phyloP scores from a whole-genome alignment of 257 asterid genomes.

The Lavandula angustifolia region DNA sequence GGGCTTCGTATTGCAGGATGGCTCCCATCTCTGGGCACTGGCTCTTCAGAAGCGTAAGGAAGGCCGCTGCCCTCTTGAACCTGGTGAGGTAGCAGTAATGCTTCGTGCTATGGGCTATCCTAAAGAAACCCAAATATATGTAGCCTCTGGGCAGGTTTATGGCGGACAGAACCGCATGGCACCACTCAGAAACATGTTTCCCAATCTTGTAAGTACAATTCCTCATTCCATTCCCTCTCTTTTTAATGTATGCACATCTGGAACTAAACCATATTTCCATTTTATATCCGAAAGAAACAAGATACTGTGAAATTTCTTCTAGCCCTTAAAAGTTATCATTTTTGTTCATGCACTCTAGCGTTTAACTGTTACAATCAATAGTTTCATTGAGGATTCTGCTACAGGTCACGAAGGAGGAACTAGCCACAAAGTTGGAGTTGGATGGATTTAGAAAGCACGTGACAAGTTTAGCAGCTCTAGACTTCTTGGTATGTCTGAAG shows the following conservation, averaged over 20 bases:
- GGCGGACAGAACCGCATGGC: constrained; percentile 99
- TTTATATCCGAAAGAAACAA: not conserved
- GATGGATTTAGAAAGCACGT: constrained; percentile 93
- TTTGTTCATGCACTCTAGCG: not conserved
- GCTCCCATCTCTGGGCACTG: constrained; percentile 95
- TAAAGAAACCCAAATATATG: constrained; percentile 96
- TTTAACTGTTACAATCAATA: not conserved
- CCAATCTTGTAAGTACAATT: constrained; percentile 73
- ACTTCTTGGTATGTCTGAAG: constrained; percentile 93
- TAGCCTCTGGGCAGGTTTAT: constrained; percentile 98
- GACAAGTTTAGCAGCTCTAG: constrained; percentile 97
- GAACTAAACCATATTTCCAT: constrained; percentile 1
- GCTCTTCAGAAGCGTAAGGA: constrained; percentile 98
- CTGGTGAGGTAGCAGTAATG: constrained; percentile 98
- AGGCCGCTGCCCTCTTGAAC: constrained; percentile 99
- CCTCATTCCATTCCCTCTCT: not conserved
- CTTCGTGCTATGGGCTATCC: constrained; percentile 99
- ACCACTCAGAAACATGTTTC: constrained; percentile 97
- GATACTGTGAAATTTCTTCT: constrained; percentile 8
- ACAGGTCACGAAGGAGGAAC: constrained; percentile 95
- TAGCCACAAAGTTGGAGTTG: constrained; percentile 74
- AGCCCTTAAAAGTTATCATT: not conserved
- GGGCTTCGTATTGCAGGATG: constrained; percentile 63
- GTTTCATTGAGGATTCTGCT: constrained; percentile 26
- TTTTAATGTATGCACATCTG: not conserved